These are phyloP conservation scores for Nicotiana sylvestris DNA, from an alignment of 257 asterid species.

Conservation along the genomic window DNA sequence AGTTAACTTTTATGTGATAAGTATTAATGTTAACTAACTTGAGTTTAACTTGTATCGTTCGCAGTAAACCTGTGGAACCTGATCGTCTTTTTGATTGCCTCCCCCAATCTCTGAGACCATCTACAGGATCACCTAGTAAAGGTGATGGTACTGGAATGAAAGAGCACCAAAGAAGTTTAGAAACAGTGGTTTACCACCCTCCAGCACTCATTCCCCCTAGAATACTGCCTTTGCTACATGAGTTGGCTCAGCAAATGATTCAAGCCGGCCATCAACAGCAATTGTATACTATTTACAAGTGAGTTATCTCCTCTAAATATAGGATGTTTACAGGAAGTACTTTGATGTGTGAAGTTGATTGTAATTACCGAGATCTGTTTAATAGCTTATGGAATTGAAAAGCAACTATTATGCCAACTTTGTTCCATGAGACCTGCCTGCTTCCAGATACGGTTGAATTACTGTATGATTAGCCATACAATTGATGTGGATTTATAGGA, in stretches of 20 bases:
- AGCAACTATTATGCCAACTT: not conserved
- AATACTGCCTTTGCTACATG: constrained; percentile 69
- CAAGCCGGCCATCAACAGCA: constrained; percentile 85
- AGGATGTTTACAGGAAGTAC: not conserved
- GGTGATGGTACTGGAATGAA: constrained; percentile 42
- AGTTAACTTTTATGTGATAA: not conserved
- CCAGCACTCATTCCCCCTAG: constrained; percentile 73
- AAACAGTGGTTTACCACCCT: constrained; percentile 60
- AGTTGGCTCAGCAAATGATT: constrained; percentile 63
- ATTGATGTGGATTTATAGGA: not conserved
- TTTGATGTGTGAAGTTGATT: not conserved
- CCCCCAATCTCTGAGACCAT: constrained; percentile 73
- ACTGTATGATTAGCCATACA: not conserved
- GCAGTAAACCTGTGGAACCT: constrained; percentile 95
- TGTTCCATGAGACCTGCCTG: not conserved
- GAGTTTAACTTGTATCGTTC: constrained; percentile 19
- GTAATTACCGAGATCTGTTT: not conserved
- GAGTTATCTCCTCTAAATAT: not conserved
- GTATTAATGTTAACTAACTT: not conserved
- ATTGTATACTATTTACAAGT: constrained; percentile 65
- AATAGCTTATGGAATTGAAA: not conserved
- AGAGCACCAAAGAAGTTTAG: constrained; percentile 52
- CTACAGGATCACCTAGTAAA: constrained; percentile 56
- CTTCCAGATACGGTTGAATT: not conserved
- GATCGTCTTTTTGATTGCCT: constrained; percentile 87